Evolutionary conservation across 75 land plant species (phyloP).

Genomic region (Azolla pinnata): DNA sequence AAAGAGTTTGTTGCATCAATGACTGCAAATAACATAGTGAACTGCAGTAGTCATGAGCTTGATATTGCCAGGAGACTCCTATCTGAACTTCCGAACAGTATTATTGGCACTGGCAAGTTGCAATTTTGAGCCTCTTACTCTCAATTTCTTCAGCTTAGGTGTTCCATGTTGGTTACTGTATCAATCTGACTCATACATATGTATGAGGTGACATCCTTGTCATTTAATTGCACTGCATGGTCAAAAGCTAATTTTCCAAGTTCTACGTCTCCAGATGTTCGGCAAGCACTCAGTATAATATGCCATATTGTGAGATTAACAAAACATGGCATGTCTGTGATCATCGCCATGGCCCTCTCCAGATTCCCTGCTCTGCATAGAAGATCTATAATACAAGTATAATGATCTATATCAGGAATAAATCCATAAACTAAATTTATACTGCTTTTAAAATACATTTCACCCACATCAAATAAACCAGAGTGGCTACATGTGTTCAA

Average conservation of each 20-base stretch:
- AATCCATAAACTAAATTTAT: not conserved
- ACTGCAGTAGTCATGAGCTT: too few relatives aligned
- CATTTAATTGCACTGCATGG: not conserved
- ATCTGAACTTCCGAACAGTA: too few relatives aligned
- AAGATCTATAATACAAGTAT: not conserved
- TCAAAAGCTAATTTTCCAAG: conserved; percentile 2
- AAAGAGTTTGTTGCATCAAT: too few relatives aligned
- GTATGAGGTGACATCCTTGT: not conserved
- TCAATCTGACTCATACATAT: not conserved
- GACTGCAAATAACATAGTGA: too few relatives aligned
- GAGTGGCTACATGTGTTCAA: conserved; percentile 40
- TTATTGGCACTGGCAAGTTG: too few relatives aligned
- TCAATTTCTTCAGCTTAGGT: too few relatives aligned
- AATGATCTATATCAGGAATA: not conserved
- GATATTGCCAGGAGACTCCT: too few relatives aligned
- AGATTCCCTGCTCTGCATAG: not conserved
- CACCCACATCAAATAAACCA: conserved; percentile 9
- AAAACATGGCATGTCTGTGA: not conserved
- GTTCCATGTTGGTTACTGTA: too few relatives aligned
- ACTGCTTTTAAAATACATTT: not conserved
- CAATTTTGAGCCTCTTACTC: too few relatives aligned
- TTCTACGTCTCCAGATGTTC: not conserved
- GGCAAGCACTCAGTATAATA: not conserved
- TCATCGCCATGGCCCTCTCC: not conserved
- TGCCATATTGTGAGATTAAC: conserved; percentile 2